Percentiles rank a stretch among this genome's conserved stretches.
These are phyloP conservation scores for Curvularia hawaiiensis DNA, from an alignment of 2,329 filamentous ascomycete genomes.

Conservation along the genomic window DNA sequence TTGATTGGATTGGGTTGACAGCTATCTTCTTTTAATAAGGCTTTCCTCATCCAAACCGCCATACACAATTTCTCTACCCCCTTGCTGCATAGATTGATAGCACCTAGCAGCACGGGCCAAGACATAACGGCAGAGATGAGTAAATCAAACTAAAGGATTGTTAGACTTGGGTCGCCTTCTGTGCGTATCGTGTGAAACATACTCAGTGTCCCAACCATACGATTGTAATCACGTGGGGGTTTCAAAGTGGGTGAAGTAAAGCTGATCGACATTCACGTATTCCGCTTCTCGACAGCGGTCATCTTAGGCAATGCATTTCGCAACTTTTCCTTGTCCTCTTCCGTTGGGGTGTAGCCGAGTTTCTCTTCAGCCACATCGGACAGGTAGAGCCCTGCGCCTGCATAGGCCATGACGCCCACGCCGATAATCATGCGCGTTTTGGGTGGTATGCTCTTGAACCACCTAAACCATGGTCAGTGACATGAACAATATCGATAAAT, in stretches of 20 bases:
- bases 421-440: constrained; percentile 75
- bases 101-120: too few species aligned
- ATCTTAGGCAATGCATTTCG: constrained; percentile 67
- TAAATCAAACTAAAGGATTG: neutral
- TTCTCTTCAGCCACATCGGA: constrained; percentile 75
- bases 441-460: constrained; percentile 72
- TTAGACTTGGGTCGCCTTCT: neutral
- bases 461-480: constrained; percentile 28
- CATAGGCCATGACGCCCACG: constrained; percentile 76
- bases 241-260: neutral
- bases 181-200: neutral
- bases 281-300: constrained; percentile 39
- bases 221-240: neutral
- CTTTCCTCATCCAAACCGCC: neutral
- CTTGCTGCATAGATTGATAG: neutral
- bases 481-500: neutral
- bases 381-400: constrained; percentile 71
- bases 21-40: neutral
- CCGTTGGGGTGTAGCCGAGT: constrained; percentile 73
- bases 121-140: too few species aligned
- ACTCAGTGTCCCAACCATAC: neutral
- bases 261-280: neutral
- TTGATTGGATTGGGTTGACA: neutral
- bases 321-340: constrained; percentile 73
- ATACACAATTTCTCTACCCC: neutral